These are phyloP conservation scores for Leishmania lainsoni DNA, from an alignment of 208 protist species.

Conservation along the genomic window DNA sequence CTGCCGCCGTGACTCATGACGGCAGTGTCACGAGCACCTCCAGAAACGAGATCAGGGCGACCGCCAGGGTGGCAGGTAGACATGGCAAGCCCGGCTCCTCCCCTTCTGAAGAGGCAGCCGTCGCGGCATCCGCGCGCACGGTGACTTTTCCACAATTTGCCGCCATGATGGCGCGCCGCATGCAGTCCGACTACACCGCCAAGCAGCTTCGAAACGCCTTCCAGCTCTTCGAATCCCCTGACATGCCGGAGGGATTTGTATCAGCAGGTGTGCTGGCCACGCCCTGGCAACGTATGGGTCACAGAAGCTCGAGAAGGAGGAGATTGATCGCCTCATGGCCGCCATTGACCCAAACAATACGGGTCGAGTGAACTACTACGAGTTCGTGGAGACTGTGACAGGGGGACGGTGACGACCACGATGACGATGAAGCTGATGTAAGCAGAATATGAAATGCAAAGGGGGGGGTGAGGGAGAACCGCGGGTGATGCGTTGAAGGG, in stretches of 20 bases:
- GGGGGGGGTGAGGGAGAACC: neutral
- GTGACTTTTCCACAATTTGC: constrained; percentile 92
- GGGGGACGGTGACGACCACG: constrained; percentile 12
- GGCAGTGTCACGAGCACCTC: neutral
- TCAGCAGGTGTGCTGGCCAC: constrained; percentile 83
- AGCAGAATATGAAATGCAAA: neutral
- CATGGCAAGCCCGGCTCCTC: constrained; percentile 3
- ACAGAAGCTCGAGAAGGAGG: constrained; percentile 82
- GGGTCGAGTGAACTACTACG: constrained; percentile 88
- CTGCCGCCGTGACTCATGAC: neutral
- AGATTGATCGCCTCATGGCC: constrained; percentile 75
- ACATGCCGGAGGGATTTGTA: constrained; percentile 79
- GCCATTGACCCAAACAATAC: constrained; percentile 82
- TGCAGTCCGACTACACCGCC: constrained; percentile 85
- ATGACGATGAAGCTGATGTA: neutral
- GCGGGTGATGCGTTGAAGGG: neutral
- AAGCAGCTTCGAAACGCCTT: constrained; percentile 91
- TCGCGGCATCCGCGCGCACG: neutral
- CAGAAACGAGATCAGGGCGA: constrained; percentile 15
- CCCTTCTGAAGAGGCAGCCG: neutral
- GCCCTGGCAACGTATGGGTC: constrained; percentile 90
- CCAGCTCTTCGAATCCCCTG: constrained; percentile 90
- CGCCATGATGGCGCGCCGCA: constrained; percentile 80
- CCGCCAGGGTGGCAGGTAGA: neutral
- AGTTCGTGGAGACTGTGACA: constrained; percentile 84